Evolutionary conservation across 1,284 basidiomycete species (phyloP), one percentile per base, ranked within the genome.

Genomic region (Spongiforma sp.): DNA sequence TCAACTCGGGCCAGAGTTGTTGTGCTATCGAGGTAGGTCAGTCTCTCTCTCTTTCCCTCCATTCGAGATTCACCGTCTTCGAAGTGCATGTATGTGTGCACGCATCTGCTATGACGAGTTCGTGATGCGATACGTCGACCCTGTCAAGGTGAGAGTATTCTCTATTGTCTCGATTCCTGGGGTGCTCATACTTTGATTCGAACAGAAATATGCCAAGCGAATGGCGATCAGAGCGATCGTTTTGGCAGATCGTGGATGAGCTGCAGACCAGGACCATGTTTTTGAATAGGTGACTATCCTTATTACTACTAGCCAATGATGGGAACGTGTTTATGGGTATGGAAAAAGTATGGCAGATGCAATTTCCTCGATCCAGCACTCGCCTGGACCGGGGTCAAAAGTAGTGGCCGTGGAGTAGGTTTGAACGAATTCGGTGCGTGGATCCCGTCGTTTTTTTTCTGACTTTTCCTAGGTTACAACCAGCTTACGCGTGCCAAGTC

Each of bases 61-160:
- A 37, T 15, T 37, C 36, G 21, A 33, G 32, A 24, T 21, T 57
- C 17, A 26, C 36, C 39, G 37, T 30, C 8, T 60, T 41, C 24
- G 28, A 82, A 98, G 90, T 87, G 96, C 32, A 95, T n/a, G n/a
- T 99, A 61, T 99, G 98, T 76, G 96, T 98, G 15, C 94, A 98
- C 71, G 89, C 94, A 69, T 82, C 84, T 0, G 78, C 19, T 96
- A 90, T 73, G 93, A 96, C 67, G 75, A 82, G 5, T 98, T 99
- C 68, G 89, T 98, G 11, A 73, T 84, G n/a, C 84, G 87, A 71
- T 93, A 89, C 65, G 93, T 89, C 11, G 87, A 89, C 3, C 76
- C 90, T 24, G 89, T 91, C 63, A 93, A 94, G 83, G 90, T 90
- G 57, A 55, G 63, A n/a, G n/a, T 62, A 5, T 21, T 41, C 32